Percentiles rank a stretch among this genome's conserved stretches.
These are phyloP conservation scores for Chlorella variabilis DNA, from an alignment of 163 green algal species.

Conservation along the genomic window DNA sequence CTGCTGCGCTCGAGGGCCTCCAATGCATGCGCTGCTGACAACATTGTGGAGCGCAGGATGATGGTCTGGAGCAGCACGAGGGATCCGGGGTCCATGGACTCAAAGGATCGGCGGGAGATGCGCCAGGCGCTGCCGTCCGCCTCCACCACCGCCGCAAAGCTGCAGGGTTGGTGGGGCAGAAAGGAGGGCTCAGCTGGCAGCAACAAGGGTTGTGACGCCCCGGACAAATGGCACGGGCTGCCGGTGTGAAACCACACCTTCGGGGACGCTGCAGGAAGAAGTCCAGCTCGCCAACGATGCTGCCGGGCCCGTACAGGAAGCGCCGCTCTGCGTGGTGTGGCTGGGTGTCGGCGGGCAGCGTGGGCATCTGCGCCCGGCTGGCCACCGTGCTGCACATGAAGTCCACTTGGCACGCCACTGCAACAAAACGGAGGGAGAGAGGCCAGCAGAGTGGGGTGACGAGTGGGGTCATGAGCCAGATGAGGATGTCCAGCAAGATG, in stretches of 20 bases:
- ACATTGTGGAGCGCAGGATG: conserved; percentile 40
- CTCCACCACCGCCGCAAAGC: conserved; percentile 3
- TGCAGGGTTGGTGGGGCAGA: no score
- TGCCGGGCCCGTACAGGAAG: conserved; percentile 37
- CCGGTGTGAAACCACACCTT: no score
- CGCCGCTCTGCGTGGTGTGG: neutral
- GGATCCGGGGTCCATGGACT: conserved; percentile 37
- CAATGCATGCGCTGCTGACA: conserved; percentile 38
- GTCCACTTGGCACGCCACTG: conserved; percentile 31
- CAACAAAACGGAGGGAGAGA: no score
- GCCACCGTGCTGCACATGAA: conserved; percentile 3
- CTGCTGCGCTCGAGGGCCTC: conserved; percentile 39
- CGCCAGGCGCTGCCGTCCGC: conserved; percentile 20
- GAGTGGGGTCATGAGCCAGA: no score
- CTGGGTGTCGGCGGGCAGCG: conserved; percentile 19
- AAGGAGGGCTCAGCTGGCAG: no score
- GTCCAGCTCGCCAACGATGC: conserved; percentile 53
- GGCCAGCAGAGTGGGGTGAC: no score
- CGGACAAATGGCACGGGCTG: no score
- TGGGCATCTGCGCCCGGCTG: conserved; percentile 27
- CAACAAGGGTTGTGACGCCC: no score
- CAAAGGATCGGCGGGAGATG: conserved; percentile 10
- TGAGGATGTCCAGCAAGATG: no score
- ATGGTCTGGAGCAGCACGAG: conserved; percentile 49
- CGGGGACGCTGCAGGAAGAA: conserved; percentile 53